Evolutionary conservation across 768 basidiomycete species (phyloP), one percentile per base, ranked within the genome.

Genomic region (Saitozyma podzolica): DNA sequence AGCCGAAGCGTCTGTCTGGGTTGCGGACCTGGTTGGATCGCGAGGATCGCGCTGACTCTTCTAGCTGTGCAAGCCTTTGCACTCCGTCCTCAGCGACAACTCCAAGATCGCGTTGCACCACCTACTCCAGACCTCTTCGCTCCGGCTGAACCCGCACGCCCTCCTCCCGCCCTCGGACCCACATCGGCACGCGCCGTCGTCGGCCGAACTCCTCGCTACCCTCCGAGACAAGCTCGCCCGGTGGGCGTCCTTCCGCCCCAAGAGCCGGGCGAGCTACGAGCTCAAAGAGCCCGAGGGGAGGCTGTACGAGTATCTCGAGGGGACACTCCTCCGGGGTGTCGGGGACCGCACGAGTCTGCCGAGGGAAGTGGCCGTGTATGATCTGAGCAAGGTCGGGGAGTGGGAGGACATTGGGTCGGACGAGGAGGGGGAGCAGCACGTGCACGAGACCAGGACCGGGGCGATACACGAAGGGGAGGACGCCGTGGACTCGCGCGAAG

Each of bases 221-320:
- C 62, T 79, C 0, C 65, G 73, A 51, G 74, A 75, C 41, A 60
- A 74, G 11, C 39, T 75, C 20, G 69, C 64, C 3, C 59, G 78
- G n/a, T 77, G 77, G 65, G 58, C 66, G 7, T 70, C 64, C 50
- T 62, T 79, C 19, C 49, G 61, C 13, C 68, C 73, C 1, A 63
- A 61, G n/a, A 50, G 50, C 5, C 59, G 47, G 1, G 60, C 56
- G 17, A 55, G 48, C 6, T 50, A 72, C 9, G 56, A 65, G 37
- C 66, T 76, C 29, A 60, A 69, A 20, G 72, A 74, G 43, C 50
- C 61, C 10, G 78, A 79, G 59, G 73, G 78, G 11, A 65, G 66
- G 49, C 56, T 79, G 47, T 79, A 79, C 62, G 78, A 79, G 54
- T 79, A 76, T 40, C 65, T 79, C 1, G 78, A 79, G 58, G 78